These are phyloP conservation scores for Claviceps sp. DNA, from an alignment of 2,329 filamentous ascomycete genomes.

Conservation along the genomic window DNA sequence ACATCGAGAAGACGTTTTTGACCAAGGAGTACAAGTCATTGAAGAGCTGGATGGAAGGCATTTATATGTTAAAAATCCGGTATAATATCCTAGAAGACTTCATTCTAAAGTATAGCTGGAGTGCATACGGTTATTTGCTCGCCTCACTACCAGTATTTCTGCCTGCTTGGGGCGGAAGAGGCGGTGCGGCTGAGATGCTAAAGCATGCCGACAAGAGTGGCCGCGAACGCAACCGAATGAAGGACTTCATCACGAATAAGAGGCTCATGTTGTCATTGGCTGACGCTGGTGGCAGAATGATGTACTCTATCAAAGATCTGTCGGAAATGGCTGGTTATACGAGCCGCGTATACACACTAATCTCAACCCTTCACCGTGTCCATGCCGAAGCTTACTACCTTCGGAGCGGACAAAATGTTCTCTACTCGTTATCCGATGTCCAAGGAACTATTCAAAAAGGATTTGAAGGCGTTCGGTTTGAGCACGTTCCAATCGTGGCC, in stretches of 20 bases:
- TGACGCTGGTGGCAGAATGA: slow-evolving; percentile 93
- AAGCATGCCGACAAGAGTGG: slow-evolving; percentile 36
- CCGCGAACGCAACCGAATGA: slow-evolving; percentile 78
- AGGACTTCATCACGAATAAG: slow-evolving; percentile 98
- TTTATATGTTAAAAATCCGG: slow-evolving; percentile 92
- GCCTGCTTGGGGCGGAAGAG: slow-evolving; percentile 81
- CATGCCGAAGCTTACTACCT: slow-evolving; percentile 80
- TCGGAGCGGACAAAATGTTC: slow-evolving; percentile 53
- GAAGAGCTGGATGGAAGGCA: slow-evolving; percentile 94
- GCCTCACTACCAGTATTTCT: slow-evolving; percentile 89
- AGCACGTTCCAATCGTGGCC: slow-evolving; percentile 85
- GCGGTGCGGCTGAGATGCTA: slow-evolving; percentile 55
- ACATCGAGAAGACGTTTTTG: slow-evolving; percentile 87
- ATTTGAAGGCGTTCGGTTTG: slow-evolving; percentile 85
- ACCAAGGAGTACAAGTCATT: slow-evolving; percentile 86
- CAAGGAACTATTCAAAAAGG: slow-evolving; percentile 91
- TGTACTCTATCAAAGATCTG: slow-evolving; percentile 98
- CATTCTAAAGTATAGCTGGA: slow-evolving; percentile 97
- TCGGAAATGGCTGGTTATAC: slow-evolving; percentile 94
- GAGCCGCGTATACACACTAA: slow-evolving; percentile 86
- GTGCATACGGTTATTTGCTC: slow-evolving; percentile 87
- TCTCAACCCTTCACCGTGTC: slow-evolving; percentile 85
- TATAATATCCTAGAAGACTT: slow-evolving; percentile 99
- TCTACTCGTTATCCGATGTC: slow-evolving; percentile 80
- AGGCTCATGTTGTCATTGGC: slow-evolving; percentile 93